phyloP scores from a whole-genome alignment of 75 land plant species.

The Larix kaempferi region DNA sequence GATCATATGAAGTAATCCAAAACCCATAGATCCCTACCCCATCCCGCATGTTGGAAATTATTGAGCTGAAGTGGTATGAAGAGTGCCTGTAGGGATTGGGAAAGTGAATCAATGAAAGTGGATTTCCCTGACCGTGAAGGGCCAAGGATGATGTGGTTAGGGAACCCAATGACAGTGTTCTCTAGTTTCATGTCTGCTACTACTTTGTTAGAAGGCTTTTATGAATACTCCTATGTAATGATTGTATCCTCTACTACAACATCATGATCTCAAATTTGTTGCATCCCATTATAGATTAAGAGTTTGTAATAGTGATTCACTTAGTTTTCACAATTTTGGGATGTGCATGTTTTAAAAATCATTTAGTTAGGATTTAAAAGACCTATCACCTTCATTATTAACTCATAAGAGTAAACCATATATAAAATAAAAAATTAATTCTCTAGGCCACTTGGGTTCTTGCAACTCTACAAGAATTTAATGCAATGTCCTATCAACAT shows the following conservation, averaged over 20 bases:
- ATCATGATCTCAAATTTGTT: constrained; percentile 93
- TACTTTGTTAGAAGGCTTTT: constrained; percentile 27
- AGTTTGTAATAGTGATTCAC: constrained; percentile 9
- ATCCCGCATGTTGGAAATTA: too few relatives aligned
- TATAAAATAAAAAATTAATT: neutral
- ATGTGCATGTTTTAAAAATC: neutral
- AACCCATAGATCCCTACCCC: too few relatives aligned
- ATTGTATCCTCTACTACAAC: constrained; percentile 46
- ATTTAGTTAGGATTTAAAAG: neutral
- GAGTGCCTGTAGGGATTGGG: too few relatives aligned
- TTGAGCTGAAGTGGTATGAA: too few relatives aligned
- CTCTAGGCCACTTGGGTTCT: neutral
- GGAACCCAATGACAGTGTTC: neutral
- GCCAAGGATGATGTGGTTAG: too few relatives aligned
- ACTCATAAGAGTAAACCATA: neutral
- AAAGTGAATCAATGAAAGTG: too few relatives aligned
- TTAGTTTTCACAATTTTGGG: constrained; percentile 1
- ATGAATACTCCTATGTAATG: constrained; percentile 35
- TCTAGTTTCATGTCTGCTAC: constrained; percentile 12
- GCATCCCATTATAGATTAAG: constrained; percentile 48
- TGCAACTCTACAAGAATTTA: neutral
- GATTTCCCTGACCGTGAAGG: too few relatives aligned
- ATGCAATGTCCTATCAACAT: neutral
- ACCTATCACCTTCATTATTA: constrained; percentile 6
- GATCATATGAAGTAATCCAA: too few relatives aligned